These are phyloP conservation scores for Cladosporium oxysporum DNA, from an alignment of 2,329 filamentous ascomycete species.

Conservation along the genomic window DNA sequence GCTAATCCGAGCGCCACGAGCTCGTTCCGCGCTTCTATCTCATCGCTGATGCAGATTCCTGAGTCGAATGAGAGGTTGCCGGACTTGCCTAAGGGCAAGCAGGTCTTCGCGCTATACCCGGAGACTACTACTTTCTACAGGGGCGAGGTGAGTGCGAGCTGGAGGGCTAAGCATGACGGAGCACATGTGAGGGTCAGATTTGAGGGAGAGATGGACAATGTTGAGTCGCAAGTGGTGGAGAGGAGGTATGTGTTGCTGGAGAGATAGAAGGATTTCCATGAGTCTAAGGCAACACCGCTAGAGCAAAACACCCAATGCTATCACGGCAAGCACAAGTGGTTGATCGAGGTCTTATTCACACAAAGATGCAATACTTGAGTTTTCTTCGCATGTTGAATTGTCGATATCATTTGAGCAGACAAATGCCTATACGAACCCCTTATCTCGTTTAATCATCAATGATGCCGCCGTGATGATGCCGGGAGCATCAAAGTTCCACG, in stretches of 20 bases:
- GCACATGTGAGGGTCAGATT: constrained; percentile 35
- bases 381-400: background rate
- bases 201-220: constrained; percentile 46
- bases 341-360: background rate
- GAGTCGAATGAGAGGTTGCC: constrained; percentile 43
- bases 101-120: constrained; percentile 54
- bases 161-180: constrained; percentile 40
- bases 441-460: background rate
- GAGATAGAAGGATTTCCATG: constrained; percentile 26
- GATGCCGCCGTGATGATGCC: background rate
- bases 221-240: constrained; percentile 52
- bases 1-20: constrained; percentile 23
- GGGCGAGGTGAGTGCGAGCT: constrained; percentile 49
- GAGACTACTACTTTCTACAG: constrained; percentile 57
- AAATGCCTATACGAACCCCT: background rate
- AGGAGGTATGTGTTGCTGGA: constrained; percentile 50
- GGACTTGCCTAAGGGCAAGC: constrained; percentile 44
- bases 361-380: background rate
- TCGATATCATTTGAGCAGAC: background rate
- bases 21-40: constrained; percentile 47
- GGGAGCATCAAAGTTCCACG: background rate
- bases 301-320: background rate
- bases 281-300: background rate
- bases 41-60: constrained; percentile 49
- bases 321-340: background rate